Conservation (phyloP, 345 rosid species). For the Linum lewisii region DNA sequence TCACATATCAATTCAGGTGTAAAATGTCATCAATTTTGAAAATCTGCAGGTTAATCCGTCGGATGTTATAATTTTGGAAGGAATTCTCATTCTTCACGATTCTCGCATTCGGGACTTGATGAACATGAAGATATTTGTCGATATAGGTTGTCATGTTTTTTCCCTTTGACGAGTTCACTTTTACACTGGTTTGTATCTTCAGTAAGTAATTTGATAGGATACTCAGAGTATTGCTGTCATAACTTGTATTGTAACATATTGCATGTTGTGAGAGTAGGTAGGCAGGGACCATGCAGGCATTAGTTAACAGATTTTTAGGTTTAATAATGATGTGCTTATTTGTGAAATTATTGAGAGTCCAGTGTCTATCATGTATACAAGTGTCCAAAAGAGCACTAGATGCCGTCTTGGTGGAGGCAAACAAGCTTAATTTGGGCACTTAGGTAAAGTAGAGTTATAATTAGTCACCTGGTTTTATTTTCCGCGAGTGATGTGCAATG, state of each 20-base stretch:
- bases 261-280: too few relatives aligned
- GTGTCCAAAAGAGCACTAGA: too few relatives aligned
- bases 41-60: conserved; percentile 79
- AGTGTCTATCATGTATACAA: too few relatives aligned
- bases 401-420: too few relatives aligned
- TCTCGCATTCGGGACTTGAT: conserved; percentile 72
- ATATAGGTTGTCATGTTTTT: conserved; percentile 51
- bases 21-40: conserved; percentile 8
- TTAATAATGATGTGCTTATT: too few relatives aligned
- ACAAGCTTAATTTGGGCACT: too few relatives aligned
- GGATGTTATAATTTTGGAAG: conserved; percentile 91
- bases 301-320: too few relatives aligned
- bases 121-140: conserved; percentile 99
- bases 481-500: too few relatives aligned
- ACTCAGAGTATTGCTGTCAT: not conserved
- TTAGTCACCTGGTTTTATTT: too few relatives aligned
- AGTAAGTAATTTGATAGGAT: not conserved
- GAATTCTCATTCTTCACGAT: conserved; percentile 90
- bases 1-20: not conserved
- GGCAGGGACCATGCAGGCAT: too few relatives aligned
- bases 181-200: not conserved
- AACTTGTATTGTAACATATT: not conserved
- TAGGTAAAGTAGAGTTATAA: too few relatives aligned
- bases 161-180: not conserved
- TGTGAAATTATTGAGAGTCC: too few relatives aligned